Percentiles rank a stretch among this genome's conserved stretches.
Conservation (phyloP, 345 rosid species). For the Sonneratia alba region DNA sequence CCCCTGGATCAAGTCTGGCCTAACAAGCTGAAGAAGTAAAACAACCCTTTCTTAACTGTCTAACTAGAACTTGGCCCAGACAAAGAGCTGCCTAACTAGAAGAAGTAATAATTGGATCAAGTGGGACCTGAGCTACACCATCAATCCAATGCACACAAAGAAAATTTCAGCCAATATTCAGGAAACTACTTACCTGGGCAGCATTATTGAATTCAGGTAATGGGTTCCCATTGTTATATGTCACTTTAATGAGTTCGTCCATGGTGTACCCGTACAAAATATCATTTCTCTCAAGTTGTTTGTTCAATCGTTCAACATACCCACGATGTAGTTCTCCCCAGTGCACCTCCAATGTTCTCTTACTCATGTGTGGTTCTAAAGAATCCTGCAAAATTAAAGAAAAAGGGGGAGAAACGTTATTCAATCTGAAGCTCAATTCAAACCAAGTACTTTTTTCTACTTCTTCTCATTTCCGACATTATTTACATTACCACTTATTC, state of each 20-base stretch:
- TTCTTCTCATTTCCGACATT: not conserved
- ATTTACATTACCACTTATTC: not conserved
- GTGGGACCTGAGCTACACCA: not conserved
- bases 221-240: conserved; percentile 84
- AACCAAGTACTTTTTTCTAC: not conserved
- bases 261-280: conserved; percentile 63
- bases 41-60: not conserved
- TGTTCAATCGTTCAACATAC: conserved; percentile 63
- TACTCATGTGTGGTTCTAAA: conserved; percentile 83
- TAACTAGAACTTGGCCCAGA: not conserved
- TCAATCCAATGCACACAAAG: not conserved
- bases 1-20: not conserved
- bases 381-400: conserved; percentile 43
- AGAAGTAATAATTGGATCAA: not conserved
- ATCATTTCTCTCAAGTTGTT: conserved; percentile 51
- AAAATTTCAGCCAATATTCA: not conserved
- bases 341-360: conserved; percentile 56
- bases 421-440: not conserved
- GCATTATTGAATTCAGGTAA: conserved; percentile 77
- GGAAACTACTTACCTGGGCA: conserved; percentile 41
- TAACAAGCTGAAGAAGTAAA: not conserved
- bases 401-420: not conserved
- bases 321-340: conserved; percentile 70
- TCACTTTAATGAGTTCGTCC: conserved; percentile 75
- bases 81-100: not conserved